Evolutionary conservation across 495 filamentous ascomycete genomes (phyloP).

Genomic region (Xylaria longipes): DNA sequence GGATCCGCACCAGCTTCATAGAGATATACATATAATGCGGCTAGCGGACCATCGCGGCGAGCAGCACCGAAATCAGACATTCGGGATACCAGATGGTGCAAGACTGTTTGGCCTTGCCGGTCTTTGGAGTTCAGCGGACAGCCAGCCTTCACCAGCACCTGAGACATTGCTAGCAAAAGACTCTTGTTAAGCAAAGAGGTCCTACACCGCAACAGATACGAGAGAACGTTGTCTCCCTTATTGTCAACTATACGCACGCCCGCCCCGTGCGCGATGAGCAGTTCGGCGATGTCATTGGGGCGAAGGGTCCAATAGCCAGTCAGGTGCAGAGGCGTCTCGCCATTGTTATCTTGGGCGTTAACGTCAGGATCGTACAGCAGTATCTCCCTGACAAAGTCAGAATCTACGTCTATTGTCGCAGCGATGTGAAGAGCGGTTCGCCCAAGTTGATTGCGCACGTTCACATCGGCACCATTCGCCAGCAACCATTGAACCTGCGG

Average conservation of each 20-base stretch:
- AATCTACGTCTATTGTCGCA: background rate
- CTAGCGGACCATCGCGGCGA: background rate
- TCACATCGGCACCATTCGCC: background rate
- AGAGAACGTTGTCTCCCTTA: background rate
- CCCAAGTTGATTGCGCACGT: background rate
- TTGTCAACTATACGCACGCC: background rate
- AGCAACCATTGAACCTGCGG: background rate
- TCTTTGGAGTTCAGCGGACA: background rate
- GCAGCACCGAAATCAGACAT: background rate
- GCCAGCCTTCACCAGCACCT: background rate
- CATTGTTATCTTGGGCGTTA: background rate
- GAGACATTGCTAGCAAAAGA: background rate
- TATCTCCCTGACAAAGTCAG: background rate
- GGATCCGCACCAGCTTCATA: too few species aligned
- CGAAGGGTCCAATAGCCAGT: background rate
- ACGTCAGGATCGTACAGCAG: background rate
- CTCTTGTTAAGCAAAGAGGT: background rate
- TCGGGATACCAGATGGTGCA: background rate
- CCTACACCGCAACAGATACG: background rate
- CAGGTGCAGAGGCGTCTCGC: background rate
- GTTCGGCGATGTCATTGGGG: background rate
- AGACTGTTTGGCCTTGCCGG: background rate
- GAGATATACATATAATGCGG: background rate
- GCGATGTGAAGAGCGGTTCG: background rate
- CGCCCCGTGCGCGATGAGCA: too few species aligned